phyloP scores from a whole-genome alignment of 164 flowering plant genomes.

The Stephania cephalantha region DNA sequence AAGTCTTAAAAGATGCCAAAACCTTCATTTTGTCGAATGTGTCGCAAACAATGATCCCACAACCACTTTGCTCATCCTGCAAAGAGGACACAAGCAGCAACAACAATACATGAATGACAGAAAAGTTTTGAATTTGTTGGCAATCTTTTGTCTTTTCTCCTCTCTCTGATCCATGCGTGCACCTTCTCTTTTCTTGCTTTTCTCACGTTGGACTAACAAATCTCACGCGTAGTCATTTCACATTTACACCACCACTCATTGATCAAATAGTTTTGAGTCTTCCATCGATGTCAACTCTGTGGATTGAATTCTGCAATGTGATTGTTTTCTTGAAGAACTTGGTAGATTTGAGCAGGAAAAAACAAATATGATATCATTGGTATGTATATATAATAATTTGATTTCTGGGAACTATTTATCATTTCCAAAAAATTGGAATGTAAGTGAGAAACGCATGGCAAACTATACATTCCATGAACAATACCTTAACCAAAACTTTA shows the following conservation, averaged over 20 bases:
- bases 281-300: too few species aligned
- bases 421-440: slow-evolving; percentile 7
- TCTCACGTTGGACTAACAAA: neutral
- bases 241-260: neutral
- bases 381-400: slow-evolving; percentile 1
- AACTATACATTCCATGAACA: slow-evolving; percentile 4
- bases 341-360: neutral
- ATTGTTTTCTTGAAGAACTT: neutral
- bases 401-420: slow-evolving; percentile 4
- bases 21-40: neutral
- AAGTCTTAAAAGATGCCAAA: neutral
- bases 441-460: neutral
- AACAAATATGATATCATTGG: neutral
- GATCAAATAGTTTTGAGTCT: neutral
- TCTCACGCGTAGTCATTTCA: neutral
- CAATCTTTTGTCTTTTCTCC: neutral
- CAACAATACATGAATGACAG: neutral
- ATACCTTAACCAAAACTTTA: neutral
- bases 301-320: neutral
- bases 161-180: neutral
- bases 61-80: neutral
- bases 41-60: neutral
- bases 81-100: neutral
- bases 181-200: neutral
- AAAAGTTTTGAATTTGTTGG: neutral